These are phyloP conservation scores for Graphilbum sp. DNA, from an alignment of 2,329 filamentous ascomycete genomes.

Conservation along the genomic window DNA sequence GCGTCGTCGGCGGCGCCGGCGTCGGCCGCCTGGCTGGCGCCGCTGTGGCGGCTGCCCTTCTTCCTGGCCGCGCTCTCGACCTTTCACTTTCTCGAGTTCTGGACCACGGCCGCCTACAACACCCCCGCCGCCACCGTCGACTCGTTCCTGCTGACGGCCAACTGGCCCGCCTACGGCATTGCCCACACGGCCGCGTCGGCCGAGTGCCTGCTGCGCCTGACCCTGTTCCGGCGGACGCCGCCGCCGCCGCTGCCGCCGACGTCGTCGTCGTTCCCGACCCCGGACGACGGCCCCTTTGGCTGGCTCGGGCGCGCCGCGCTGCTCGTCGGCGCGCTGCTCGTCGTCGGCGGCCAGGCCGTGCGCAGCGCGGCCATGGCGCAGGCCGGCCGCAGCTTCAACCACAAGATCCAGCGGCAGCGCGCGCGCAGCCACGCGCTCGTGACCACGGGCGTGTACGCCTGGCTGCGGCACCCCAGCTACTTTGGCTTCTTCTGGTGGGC, in stretches of 20 bases:
- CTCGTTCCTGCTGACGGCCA: constrained; percentile 70
- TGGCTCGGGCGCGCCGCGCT: not conserved
- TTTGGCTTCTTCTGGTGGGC: constrained; percentile 99
- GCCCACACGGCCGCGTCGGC: constrained; percentile 61
- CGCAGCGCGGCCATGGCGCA: constrained; percentile 77
- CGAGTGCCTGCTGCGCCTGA: constrained; percentile 51
- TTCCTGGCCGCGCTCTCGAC: constrained; percentile 53
- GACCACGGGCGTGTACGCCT: constrained; percentile 60
- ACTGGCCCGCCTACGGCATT: constrained; percentile 70
- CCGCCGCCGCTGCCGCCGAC: not conserved
- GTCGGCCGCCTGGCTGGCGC: constrained; percentile 19
- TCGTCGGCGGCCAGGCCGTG: constrained; percentile 51
- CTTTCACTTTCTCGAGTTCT: constrained; percentile 97
- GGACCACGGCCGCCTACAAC: constrained; percentile 73
- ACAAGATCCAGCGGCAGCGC: constrained; percentile 59
- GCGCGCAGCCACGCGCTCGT: constrained; percentile 61
- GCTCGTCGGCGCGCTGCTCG: constrained; percentile 40
- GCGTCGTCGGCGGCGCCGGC: constrained; percentile 16
- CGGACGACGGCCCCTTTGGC: constrained; percentile 10
- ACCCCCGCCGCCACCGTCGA: constrained; percentile 52
- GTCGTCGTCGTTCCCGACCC: too few species aligned
- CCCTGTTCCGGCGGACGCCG: constrained; percentile 30
- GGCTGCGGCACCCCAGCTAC: constrained; percentile 76
- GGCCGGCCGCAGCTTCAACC: constrained; percentile 85
- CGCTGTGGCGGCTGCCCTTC: constrained; percentile 46